Percentiles rank a stretch among this genome's conserved stretches.
phyloP scores from a whole-genome alignment of 1,284 basidiomycete genomes.

The Malassezia obtusa region DNA sequence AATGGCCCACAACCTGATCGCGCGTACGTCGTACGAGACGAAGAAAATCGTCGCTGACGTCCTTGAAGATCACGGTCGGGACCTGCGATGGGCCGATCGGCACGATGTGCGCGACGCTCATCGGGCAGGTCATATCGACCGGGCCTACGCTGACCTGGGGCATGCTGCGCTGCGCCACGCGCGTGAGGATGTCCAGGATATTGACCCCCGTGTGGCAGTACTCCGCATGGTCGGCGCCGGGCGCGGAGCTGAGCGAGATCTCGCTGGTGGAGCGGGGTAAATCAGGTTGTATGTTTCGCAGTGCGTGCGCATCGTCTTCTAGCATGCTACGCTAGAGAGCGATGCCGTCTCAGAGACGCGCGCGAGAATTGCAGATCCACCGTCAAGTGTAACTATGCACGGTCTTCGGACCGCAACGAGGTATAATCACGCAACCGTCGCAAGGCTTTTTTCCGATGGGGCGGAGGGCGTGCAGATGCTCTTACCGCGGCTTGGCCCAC shows the following conservation, averaged over 20 bases:
- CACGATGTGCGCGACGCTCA: constrained; percentile 74
- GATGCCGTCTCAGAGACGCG: too few species aligned
- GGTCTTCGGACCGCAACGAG: too few species aligned
- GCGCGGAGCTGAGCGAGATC: neutral
- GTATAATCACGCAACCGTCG: too few species aligned
- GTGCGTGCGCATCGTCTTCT: too few species aligned
- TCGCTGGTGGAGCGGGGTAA: too few species aligned
- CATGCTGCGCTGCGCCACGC: constrained; percentile 64
- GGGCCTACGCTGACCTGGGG: constrained; percentile 73
- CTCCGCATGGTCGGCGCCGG: neutral
- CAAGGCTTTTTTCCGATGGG: too few species aligned
- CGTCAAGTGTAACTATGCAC: too few species aligned
- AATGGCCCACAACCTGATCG: constrained; percentile 51
- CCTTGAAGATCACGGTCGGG: constrained; percentile 65
- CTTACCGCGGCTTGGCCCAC: too few species aligned
- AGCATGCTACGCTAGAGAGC: too few species aligned
- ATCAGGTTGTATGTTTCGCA: too few species aligned
- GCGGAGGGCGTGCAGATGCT: too few species aligned
- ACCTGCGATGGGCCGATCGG: constrained; percentile 75
- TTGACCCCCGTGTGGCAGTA: constrained; percentile 88
- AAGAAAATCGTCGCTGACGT: constrained; percentile 50
- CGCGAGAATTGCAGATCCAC: too few species aligned
- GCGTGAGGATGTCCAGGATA: constrained; percentile 67
- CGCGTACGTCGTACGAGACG: constrained; percentile 56
- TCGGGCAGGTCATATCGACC: constrained; percentile 79